Conservation (phyloP, 306 rosid species). For the Citrullus mucosospermus region DNA sequence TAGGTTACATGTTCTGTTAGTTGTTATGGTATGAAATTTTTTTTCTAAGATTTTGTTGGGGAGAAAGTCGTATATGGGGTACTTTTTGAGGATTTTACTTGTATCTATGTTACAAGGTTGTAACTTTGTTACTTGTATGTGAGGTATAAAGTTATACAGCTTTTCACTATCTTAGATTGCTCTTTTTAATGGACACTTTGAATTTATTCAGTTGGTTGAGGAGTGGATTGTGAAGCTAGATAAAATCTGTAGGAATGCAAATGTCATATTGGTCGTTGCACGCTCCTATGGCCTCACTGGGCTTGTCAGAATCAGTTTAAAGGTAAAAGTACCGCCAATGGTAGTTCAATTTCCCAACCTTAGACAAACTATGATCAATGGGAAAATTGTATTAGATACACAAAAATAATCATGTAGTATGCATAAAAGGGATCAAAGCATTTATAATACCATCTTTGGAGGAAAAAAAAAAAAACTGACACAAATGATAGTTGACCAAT, state of each 20-base stretch:
- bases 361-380: not conserved
- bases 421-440: not conserved
- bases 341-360: not conserved
- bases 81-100: not conserved
- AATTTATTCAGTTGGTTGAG: conserved; percentile 60
- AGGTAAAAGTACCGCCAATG: conserved; percentile 33
- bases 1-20: not conserved
- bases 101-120: not conserved
- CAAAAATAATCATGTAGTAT: not conserved
- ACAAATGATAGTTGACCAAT: not conserved
- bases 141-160: not conserved
- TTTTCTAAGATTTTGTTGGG: not conserved
- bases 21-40: not conserved
- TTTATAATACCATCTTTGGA: not conserved
- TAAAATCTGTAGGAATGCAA: conserved; percentile 67
- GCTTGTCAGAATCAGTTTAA: conserved; percentile 76
- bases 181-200: conserved; percentile 16
- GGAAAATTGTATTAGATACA: not conserved
- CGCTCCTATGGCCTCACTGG: conserved; percentile 97
- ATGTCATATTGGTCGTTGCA: conserved; percentile 72
- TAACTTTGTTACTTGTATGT: not conserved
- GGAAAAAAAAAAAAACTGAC: not conserved
- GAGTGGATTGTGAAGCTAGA: conserved; percentile 84
- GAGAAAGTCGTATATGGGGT: not conserved
- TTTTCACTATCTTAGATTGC: not conserved